phyloP scores from a whole-genome alignment of 129 eudicot genomes.

The Ambrosia trifida region DNA sequence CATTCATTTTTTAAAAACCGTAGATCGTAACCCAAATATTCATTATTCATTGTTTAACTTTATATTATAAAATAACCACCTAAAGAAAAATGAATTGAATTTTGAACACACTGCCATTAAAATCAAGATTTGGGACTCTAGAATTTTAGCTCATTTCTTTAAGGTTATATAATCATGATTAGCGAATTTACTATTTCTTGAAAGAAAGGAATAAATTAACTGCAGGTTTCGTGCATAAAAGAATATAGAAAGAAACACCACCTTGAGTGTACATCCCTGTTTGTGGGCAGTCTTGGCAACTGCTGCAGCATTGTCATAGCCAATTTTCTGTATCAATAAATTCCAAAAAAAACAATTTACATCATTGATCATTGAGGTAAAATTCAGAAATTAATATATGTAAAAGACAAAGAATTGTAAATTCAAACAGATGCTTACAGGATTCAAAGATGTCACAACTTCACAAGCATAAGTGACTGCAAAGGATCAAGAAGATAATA shows the following conservation, averaged over 20 bases:
- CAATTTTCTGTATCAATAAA: slow-evolving; percentile 67
- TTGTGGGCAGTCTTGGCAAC: slow-evolving; percentile 98
- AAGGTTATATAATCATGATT: background rate
- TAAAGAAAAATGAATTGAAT: no score
- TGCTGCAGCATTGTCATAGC: slow-evolving; percentile 96
- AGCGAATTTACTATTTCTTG: background rate
- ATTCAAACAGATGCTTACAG: slow-evolving; percentile 56
- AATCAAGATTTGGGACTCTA: no score
- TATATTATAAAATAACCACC: no score
- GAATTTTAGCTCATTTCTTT: no score
- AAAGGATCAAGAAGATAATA: slow-evolving; percentile 21
- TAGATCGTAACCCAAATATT: no score
- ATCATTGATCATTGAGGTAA: slow-evolving; percentile 1
- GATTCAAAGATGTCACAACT: slow-evolving; percentile 94
- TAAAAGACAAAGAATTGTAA: background rate
- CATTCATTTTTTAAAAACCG: no score
- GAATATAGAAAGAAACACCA: slow-evolving; percentile 28
- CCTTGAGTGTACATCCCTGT: slow-evolving; percentile 92
- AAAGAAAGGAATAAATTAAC: background rate
- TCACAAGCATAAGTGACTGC: slow-evolving; percentile 99
- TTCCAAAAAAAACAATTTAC: slow-evolving; percentile 8
- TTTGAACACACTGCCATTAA: no score
- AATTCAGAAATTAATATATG: background rate
- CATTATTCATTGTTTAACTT: no score
- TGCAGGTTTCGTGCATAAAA: background rate